These are phyloP conservation scores for Beauveria sp. DNA, from an alignment of 2,329 filamentous ascomycete species.

Conservation along the genomic window DNA sequence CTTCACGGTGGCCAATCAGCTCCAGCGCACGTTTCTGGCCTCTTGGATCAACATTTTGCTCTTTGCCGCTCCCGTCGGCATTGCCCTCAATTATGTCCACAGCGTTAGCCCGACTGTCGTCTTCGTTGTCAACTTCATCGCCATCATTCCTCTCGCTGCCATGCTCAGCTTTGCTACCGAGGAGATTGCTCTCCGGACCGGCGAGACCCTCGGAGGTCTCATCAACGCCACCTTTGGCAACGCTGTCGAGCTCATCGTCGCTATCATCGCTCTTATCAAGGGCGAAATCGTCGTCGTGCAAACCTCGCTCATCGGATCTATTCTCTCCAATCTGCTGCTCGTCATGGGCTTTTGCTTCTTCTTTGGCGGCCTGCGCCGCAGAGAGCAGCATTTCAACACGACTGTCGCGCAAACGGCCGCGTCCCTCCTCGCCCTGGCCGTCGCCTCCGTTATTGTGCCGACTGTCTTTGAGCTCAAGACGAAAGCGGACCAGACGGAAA, in stretches of 20 bases:
- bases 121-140: constrained; percentile 89
- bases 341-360: constrained; percentile 93
- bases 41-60: constrained; percentile 85
- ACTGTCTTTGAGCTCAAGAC: constrained; percentile 66
- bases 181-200: constrained; percentile 73
- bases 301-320: constrained; percentile 84
- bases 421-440: constrained; percentile 69
- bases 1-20: constrained; percentile 56
- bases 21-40: constrained; percentile 67
- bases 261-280: constrained; percentile 71
- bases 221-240: constrained; percentile 92
- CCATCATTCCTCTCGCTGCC: constrained; percentile 82
- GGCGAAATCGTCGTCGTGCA: constrained; percentile 77
- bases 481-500: constrained; percentile 35
- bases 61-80: constrained; percentile 70
- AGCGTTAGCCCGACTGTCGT: constrained; percentile 51
- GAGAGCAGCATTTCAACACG: constrained; percentile 84
- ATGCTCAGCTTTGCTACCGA: constrained; percentile 86
- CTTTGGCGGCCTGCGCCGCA: constrained; percentile 68
- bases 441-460: constrained; percentile 78
- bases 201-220: constrained; percentile 80
- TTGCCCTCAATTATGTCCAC: constrained; percentile 59
- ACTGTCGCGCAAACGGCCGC: constrained; percentile 87
- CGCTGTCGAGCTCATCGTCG: constrained; percentile 82
- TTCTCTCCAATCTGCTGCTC: constrained; percentile 81